These are phyloP conservation scores for Trichoderma lentiforme DNA, from an alignment of 2,329 filamentous ascomycete species.

Conservation along the genomic window DNA sequence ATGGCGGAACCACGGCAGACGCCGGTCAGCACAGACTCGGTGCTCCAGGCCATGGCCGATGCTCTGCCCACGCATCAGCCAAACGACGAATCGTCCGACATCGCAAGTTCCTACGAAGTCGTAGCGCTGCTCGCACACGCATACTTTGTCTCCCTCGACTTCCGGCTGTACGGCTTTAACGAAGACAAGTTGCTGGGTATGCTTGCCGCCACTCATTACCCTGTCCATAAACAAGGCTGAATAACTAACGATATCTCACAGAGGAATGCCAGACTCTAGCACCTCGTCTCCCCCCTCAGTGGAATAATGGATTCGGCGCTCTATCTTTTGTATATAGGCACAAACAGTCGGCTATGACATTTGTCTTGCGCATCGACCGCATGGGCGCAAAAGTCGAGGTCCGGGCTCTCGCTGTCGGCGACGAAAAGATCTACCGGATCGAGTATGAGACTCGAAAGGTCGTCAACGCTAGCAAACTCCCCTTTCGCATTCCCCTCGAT, in stretches of 20 bases:
- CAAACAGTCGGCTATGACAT: slow-evolving; percentile 78
- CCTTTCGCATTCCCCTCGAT: slow-evolving; percentile 52
- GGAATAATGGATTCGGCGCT: slow-evolving; percentile 71
- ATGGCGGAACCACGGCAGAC: neutral
- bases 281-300: slow-evolving; percentile 67
- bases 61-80: slow-evolving; percentile 54
- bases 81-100: slow-evolving; percentile 55
- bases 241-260: slow-evolving; percentile 13
- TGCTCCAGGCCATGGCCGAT: slow-evolving; percentile 57
- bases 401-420: slow-evolving; percentile 72
- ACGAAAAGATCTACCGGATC: slow-evolving; percentile 76
- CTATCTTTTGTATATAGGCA: slow-evolving; percentile 87
- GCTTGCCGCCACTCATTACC: slow-evolving; percentile 16
- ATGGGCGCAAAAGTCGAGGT: slow-evolving; percentile 82
- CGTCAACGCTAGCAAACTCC: slow-evolving; percentile 57
- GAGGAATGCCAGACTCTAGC: slow-evolving; percentile 53
- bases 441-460: slow-evolving; percentile 72
- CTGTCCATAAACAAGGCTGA: neutral
- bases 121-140: slow-evolving; percentile 81
- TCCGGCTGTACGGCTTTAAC: slow-evolving; percentile 76
- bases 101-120: slow-evolving; percentile 74
- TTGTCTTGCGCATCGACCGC: slow-evolving; percentile 75
- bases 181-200: slow-evolving; percentile 74
- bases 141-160: slow-evolving; percentile 75
- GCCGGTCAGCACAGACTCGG: slow-evolving; percentile 31